Evolutionary conservation across 257 asterid genomes (phyloP).

Genomic region (Fraxinus pennsylvanica): DNA sequence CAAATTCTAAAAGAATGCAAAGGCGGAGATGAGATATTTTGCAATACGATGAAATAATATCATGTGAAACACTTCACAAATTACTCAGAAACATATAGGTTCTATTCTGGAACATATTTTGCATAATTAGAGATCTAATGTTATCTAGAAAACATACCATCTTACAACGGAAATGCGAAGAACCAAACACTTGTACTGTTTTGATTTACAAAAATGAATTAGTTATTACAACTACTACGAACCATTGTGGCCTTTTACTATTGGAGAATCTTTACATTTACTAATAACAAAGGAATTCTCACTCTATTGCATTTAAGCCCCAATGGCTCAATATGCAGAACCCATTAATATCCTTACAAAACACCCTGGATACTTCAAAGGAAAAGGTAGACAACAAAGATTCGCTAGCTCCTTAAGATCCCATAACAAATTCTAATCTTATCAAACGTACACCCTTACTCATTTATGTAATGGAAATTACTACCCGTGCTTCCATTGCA

Average conservation of each 20-base stretch:
- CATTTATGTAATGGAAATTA: background rate
- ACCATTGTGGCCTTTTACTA: background rate
- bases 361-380: background rate
- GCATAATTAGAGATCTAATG: background rate
- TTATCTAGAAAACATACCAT: background rate
- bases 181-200: background rate
- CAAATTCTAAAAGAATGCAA: slow-evolving; percentile 47
- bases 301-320: background rate
- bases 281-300: background rate
- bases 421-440: background rate
- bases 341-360: background rate
- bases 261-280: background rate
- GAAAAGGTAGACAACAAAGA: background rate
- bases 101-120: background rate
- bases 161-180: background rate
- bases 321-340: background rate
- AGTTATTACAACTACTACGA: background rate
- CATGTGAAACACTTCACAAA: background rate
- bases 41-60: background rate
- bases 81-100: background rate
- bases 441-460: background rate
- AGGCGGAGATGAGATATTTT: background rate
- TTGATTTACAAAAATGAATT: background rate
- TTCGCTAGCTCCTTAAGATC: background rate
- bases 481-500: background rate